Evolutionary conservation across 768 basidiomycete species (phyloP).

Genomic region (Sporobolomyces phaffii): DNA sequence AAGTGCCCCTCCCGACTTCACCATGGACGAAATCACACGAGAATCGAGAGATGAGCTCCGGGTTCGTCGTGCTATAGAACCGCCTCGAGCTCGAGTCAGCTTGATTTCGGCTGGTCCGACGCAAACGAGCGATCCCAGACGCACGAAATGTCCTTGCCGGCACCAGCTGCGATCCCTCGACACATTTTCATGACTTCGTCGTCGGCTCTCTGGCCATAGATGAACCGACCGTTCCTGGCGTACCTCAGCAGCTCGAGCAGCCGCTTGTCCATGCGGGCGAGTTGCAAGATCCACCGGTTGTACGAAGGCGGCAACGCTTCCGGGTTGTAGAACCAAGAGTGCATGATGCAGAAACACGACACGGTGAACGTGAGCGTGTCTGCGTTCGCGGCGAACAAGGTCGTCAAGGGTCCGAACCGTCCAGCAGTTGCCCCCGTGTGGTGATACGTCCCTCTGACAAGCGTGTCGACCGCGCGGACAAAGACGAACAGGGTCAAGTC

Average conservation of each 20-base stretch:
- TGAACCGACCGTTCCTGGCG: constrained; percentile 26
- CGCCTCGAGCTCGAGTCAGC: too few relatives aligned
- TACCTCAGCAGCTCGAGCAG: constrained; percentile 30
- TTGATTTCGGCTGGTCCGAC: too few relatives aligned
- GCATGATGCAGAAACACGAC: constrained; percentile 31
- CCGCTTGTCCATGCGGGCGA: constrained; percentile 35
- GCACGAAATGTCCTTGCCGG: constrained; percentile 8
- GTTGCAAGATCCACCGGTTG: constrained; percentile 32
- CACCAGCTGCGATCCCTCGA: constrained; percentile 4
- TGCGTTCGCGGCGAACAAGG: constrained; percentile 17
- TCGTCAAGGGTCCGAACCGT: neutral
- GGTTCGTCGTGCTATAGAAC: constrained; percentile 24
- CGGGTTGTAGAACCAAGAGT: constrained; percentile 37
- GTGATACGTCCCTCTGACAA: constrained; percentile 13
- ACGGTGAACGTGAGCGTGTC: constrained; percentile 36
- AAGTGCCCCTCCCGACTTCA: constrained; percentile 22
- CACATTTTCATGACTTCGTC: constrained; percentile 19
- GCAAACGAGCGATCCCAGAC: too few relatives aligned
- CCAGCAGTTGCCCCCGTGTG: neutral
- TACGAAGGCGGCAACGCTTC: constrained; percentile 36
- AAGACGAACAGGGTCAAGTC: constrained; percentile 40
- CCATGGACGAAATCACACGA: constrained; percentile 37
- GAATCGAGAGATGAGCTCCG: constrained; percentile 22
- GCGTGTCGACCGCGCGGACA: constrained; percentile 35
- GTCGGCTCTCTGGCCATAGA: constrained; percentile 31